A percentile compares a stretch with the other conserved stretches of the same genome.
Evolutionary conservation across 176 grass and related monocot species (phyloP).

Genomic region (Tuctoria greenei): DNA sequence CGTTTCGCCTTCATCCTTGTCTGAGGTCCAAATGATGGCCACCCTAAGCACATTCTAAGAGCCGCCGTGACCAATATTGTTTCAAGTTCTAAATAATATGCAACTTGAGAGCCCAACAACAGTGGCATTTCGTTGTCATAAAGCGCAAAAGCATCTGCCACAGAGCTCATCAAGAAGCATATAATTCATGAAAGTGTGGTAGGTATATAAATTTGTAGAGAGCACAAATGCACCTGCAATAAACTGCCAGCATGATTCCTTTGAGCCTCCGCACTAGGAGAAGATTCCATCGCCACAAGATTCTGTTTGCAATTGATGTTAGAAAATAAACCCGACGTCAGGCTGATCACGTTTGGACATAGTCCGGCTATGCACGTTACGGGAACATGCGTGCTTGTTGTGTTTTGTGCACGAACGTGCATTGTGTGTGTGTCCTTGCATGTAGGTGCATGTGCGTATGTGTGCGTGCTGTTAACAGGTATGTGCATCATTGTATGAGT

Average conservation of each 20-base stretch:
- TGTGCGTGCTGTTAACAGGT: too few species aligned
- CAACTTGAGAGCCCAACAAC: neutral
- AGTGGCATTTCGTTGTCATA: neutral
- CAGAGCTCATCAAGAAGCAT: neutral
- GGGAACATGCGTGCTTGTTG: too few species aligned
- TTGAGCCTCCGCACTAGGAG: neutral
- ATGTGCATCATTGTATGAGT: too few species aligned
- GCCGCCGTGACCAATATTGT: neutral
- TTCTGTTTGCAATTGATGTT: too few species aligned
- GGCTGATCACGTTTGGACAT: too few species aligned
- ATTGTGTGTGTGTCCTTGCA: too few species aligned
- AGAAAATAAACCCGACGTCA: too few species aligned
- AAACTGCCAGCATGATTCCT: conserved; percentile 20
- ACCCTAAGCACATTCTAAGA: neutral
- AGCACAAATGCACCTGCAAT: conserved; percentile 19
- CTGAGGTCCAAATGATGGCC: conserved; percentile 18
- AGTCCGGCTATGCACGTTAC: too few species aligned
- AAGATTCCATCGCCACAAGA: conserved; percentile 29
- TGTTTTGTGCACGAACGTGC: too few species aligned
- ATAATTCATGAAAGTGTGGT: neutral
- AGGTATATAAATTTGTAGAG: neutral
- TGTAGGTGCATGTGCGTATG: too few species aligned
- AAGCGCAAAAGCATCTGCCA: neutral
- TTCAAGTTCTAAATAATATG: conserved; percentile 2
- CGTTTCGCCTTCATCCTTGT: conserved; percentile 11